phyloP scores from a whole-genome alignment of 768 basidiomycete genomes.

The Lactarius akahatsu region DNA sequence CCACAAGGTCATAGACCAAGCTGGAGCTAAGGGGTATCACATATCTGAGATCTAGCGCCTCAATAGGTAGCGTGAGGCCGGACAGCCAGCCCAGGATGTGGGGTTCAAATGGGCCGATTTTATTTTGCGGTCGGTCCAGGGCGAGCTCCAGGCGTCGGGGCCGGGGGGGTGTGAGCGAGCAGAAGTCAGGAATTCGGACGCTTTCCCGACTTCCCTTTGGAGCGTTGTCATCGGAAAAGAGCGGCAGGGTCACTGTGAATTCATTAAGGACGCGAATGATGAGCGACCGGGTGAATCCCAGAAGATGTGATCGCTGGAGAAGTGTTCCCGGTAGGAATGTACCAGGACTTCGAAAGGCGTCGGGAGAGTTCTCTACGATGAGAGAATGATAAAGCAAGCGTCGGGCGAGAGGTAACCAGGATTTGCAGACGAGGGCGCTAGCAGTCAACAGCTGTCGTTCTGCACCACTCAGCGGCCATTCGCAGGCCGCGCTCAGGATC shows the following conservation, averaged over 20 bases:
- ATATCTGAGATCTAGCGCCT: conserved; percentile 10
- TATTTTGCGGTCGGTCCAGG: not conserved
- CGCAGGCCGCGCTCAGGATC: conserved; percentile 17
- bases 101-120: not conserved
- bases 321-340: conserved; percentile 11
- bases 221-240: not conserved
- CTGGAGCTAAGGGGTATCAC: not conserved
- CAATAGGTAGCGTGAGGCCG: conserved; percentile 15
- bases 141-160: conserved; percentile 1
- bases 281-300: conserved; percentile 13
- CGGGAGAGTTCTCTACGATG: conserved; percentile 9
- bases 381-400: conserved; percentile 12
- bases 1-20: conserved; percentile 12
- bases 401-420: conserved; percentile 17
- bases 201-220: conserved; percentile 1
- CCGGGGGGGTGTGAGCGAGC: conserved; percentile 10
- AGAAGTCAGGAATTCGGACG: conserved; percentile 15
- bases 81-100: conserved; percentile 15
- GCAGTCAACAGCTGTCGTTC: conserved; percentile 5
- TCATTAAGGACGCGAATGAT: conserved; percentile 8
- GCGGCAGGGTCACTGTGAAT: not conserved
- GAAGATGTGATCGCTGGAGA: conserved; percentile 4
- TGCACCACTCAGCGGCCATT: not conserved
- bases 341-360: conserved; percentile 4
- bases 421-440: conserved; percentile 19